Percentiles rank a stretch among this genome's conserved stretches.
These are phyloP conservation scores for Geotrichum australiense DNA, from an alignment of 1,139 yeast species.

Conservation along the genomic window DNA sequence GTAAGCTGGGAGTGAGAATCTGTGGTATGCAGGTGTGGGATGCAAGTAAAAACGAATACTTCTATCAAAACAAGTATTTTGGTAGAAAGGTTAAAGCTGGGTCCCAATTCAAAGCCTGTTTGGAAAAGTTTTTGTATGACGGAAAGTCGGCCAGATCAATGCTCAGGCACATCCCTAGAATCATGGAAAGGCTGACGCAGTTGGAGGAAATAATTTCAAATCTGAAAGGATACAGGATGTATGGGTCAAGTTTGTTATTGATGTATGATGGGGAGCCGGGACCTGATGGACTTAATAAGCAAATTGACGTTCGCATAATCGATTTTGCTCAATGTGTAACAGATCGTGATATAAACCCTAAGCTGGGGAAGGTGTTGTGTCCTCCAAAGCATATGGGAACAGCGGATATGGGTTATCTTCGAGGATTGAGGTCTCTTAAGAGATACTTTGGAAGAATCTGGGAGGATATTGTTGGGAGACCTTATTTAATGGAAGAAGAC, in stretches of 20 bases:
- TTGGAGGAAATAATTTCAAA: constrained; percentile 48
- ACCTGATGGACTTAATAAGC: constrained; percentile 19
- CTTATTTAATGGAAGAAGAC: not conserved
- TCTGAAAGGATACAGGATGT: constrained; percentile 76
- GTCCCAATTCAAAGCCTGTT: constrained; percentile 62
- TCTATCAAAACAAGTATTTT: constrained; percentile 81
- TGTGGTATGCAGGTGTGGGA: constrained; percentile 95
- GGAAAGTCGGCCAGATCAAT: constrained; percentile 55
- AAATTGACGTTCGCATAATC: constrained; percentile 61
- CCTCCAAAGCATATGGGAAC: constrained; percentile 63
- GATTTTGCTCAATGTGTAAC: constrained; percentile 95
- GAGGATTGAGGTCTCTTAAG: constrained; percentile 67
- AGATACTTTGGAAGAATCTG: constrained; percentile 43
- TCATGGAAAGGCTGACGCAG: constrained; percentile 54
- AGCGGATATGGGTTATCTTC: constrained; percentile 77
- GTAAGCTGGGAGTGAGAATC: constrained; percentile 78
- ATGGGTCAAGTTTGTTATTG: constrained; percentile 81
- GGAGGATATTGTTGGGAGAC: constrained; percentile 24
- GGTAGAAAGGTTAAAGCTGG: constrained; percentile 79
- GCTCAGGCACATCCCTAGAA: constrained; percentile 57
- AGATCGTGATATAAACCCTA: constrained; percentile 44
- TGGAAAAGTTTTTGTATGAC: constrained; percentile 73
- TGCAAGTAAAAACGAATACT: constrained; percentile 39
- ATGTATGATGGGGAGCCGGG: constrained; percentile 69
- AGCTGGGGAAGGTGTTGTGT: constrained; percentile 39